A percentile compares a stretch with the other conserved stretches of the same genome.
Conservation (phyloP, 257 asterid genomes). For the Eucommia ulmoides region DNA sequence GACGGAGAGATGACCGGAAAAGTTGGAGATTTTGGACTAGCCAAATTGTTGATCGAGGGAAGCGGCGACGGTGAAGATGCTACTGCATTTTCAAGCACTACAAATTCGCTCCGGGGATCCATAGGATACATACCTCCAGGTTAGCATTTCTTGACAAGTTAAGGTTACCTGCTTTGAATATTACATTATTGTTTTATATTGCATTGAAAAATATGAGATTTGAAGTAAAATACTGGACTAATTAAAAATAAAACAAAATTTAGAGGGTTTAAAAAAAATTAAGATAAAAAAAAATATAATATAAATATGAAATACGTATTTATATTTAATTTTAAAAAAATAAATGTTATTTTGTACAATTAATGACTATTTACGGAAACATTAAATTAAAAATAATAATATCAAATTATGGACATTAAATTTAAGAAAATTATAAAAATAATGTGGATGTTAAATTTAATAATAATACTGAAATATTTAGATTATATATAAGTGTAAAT, state of each 20-base stretch:
- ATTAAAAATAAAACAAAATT: too few species aligned
- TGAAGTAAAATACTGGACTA: not conserved
- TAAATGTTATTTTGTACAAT: too few species aligned
- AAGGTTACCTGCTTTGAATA: not conserved
- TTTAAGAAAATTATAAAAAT: too few species aligned
- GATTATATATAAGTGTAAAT: too few species aligned
- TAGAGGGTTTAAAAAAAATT: too few species aligned
- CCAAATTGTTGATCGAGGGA: constrained; percentile 22
- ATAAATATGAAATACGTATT: too few species aligned
- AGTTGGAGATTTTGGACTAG: constrained; percentile 54
- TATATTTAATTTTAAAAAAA: not conserved
- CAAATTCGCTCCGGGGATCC: constrained; percentile 44
- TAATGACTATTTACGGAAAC: too few species aligned
- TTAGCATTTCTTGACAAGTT: constrained; percentile 4
- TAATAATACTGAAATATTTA: too few species aligned
- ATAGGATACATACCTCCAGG: constrained; percentile 78
- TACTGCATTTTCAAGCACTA: constrained; percentile 30
- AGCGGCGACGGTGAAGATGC: constrained; percentile 15
- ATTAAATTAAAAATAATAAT: too few species aligned
- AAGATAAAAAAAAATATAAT: too few species aligned
- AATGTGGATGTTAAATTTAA: too few species aligned
- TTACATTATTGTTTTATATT: not conserved
- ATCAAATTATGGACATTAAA: too few species aligned
- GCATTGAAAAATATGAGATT: not conserved
- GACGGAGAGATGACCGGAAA: constrained; percentile 47